Base-by-base conservation (phyloP, 2,329 filamentous ascomycete genomes). In the Xylaria arbuscula region DNA sequence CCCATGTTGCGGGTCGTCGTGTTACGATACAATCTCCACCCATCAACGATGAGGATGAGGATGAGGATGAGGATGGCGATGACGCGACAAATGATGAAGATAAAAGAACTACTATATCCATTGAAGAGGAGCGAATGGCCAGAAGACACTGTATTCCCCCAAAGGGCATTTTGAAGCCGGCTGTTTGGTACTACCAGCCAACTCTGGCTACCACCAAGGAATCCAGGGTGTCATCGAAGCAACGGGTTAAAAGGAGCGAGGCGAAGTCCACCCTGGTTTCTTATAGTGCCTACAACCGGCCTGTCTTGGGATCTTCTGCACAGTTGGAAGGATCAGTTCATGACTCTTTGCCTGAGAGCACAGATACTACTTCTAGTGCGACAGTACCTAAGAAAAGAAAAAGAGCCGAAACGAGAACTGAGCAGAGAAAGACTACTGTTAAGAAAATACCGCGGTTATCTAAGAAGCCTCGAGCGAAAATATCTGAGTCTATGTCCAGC, bases 201-300 rank as follows among this genome's bases (percentile, higher is more conserved):
- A 5, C 17, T 19, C 32, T 24, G 24, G 15, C 40, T 64, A 24
- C 59, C n/a, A 51, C 40, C 15, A 47, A 54, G 50, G 34, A 66
- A 38, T 15, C 53, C 2, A 53, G 11, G 28, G 48, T 4, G 6
- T 34, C 54, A 45, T 47, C 57, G 1, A 56, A 72, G 42, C 59
- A 62, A 32, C 70, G 56, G 54, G 50, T 69, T 28, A 59, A 65
- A 42, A 73, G 51, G 5, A 66, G 72, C 56, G 68, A 70, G 22
- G 66, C 56, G 7, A 72, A 73, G 28, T 34, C 63, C 9, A 9
- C 54, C 15, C 67, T 67, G 24, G 70, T 64, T 34, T 72, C 72
- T 11, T 70, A 74, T 59, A 78, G 74, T 55, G 72, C 71, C 24
- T 78, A 77, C 53, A 78, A 78, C 59, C 72, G 76, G 11, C 75